Conservation (phyloP, 768 basidiomycete species). For the Suillus sp. region DNA sequence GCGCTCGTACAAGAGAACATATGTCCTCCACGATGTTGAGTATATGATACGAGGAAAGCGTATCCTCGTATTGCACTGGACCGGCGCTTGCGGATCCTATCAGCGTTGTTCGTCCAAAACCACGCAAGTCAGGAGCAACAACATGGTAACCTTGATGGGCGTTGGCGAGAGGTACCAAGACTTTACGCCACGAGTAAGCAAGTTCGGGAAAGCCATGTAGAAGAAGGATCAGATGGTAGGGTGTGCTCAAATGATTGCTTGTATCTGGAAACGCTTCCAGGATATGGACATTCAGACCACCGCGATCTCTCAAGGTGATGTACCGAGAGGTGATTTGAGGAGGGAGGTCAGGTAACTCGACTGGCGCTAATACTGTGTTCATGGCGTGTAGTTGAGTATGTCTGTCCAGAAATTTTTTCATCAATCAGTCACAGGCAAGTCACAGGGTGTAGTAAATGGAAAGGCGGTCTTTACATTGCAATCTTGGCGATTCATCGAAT, state of each 20-base stretch:
- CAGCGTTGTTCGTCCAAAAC: constrained; percentile 45
- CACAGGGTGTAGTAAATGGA: too few species aligned
- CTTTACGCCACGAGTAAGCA: constrained; percentile 64
- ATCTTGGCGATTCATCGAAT: neutral
- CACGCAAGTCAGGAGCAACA: constrained; percentile 64
- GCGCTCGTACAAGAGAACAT: constrained; percentile 49
- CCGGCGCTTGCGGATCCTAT: constrained; percentile 14
- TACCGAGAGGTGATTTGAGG: constrained; percentile 40
- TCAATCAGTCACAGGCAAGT: neutral
- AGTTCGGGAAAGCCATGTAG: constrained; percentile 71
- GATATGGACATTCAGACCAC: constrained; percentile 43
- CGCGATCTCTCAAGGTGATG: constrained; percentile 48
- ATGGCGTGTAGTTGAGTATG: neutral
- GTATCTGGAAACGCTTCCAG: constrained; percentile 46
- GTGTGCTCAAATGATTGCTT: constrained; percentile 17
- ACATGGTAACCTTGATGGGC: constrained; percentile 53
- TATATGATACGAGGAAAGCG: constrained; percentile 50
- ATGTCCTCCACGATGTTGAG: constrained; percentile 55
- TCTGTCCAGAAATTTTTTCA: neutral
- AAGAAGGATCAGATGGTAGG: constrained; percentile 53
- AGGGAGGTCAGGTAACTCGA: constrained; percentile 24
- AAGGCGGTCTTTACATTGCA: too few species aligned
- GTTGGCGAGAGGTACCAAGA: constrained; percentile 50
- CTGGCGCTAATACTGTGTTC: neutral
- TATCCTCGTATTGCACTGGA: constrained; percentile 46